Conservation (phyloP, 1,139 yeast species). For the Pichia sorboxylosa region DNA sequence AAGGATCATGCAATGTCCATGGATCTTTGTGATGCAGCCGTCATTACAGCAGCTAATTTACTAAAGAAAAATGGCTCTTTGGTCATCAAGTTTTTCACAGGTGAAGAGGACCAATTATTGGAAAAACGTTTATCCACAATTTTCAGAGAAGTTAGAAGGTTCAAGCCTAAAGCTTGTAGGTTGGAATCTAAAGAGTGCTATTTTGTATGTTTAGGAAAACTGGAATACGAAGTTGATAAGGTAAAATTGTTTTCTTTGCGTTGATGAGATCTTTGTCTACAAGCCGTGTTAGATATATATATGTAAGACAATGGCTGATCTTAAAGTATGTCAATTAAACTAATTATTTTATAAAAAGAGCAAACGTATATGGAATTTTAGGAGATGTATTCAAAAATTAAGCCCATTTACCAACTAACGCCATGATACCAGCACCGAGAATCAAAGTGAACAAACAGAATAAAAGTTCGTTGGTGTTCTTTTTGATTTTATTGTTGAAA, state of each 20-base stretch:
- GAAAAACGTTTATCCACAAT: slow-evolving; percentile 45
- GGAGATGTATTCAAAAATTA: slow-evolving; percentile 21
- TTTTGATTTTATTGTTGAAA: slow-evolving; percentile 35
- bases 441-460: slow-evolving; percentile 33
- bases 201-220: slow-evolving; percentile 46
- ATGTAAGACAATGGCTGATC: too few relatives aligned
- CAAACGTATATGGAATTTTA: too few relatives aligned
- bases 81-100: slow-evolving; percentile 62
- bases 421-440: slow-evolving; percentile 74
- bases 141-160: slow-evolving; percentile 46
- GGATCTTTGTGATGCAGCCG: slow-evolving; percentile 88
- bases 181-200: slow-evolving; percentile 58
- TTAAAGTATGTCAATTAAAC: too few relatives aligned
- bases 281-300: too few relatives aligned
- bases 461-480: slow-evolving; percentile 27
- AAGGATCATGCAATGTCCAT: slow-evolving; percentile 53
- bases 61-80: slow-evolving; percentile 60
- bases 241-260: slow-evolving; percentile 30
- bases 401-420: slow-evolving; percentile 84
- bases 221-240: slow-evolving; percentile 36
- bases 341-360: too few relatives aligned
- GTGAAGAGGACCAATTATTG: slow-evolving; percentile 53
- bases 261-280: neutral
- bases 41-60: slow-evolving; percentile 59
- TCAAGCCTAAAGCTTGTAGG: slow-evolving; percentile 51